These are phyloP conservation scores for Karstenula rhodostoma DNA, from an alignment of 2,329 filamentous ascomycete genomes.

Conservation along the genomic window DNA sequence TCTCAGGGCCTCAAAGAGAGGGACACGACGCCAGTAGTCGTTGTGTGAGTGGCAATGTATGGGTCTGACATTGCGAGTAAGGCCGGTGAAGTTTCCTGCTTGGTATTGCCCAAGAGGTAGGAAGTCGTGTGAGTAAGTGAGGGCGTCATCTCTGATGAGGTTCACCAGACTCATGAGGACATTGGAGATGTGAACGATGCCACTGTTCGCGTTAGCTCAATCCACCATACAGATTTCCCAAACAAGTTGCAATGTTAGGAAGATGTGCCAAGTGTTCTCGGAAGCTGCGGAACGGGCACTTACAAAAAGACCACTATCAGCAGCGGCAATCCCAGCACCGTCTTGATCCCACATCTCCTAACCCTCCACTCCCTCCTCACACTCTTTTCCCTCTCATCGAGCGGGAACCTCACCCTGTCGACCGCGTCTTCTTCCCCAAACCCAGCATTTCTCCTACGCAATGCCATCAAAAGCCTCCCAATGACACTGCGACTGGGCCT, in stretches of 20 bases:
- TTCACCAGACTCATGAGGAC: slow-evolving; percentile 48
- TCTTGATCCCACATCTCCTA: slow-evolving; percentile 29
- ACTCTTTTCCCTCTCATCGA: slow-evolving; percentile 30
- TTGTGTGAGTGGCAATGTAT: slow-evolving; percentile 66
- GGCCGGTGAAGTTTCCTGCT: slow-evolving; percentile 49
- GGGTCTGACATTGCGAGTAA: slow-evolving; percentile 59
- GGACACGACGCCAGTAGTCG: slow-evolving; percentile 65
- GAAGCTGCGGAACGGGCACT: slow-evolving; percentile 28
- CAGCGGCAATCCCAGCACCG: slow-evolving; percentile 29
- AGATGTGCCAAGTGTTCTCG: slow-evolving; percentile 6
- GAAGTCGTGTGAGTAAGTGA: slow-evolving; percentile 51
- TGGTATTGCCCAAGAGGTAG: slow-evolving; percentile 47
- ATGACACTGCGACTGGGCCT: slow-evolving; percentile 28
- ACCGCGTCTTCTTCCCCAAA: slow-evolving; percentile 21
- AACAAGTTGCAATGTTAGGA: neutral
- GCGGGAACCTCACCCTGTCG: slow-evolving; percentile 22
- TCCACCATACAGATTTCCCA: neutral
- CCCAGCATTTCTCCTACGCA: slow-evolving; percentile 34
- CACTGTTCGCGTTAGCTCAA: slow-evolving; percentile 37
- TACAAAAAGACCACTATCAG: slow-evolving; percentile 44
- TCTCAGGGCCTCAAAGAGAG: slow-evolving; percentile 63
- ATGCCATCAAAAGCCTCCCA: slow-evolving; percentile 40
- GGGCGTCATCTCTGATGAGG: slow-evolving; percentile 48
- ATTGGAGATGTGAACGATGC: slow-evolving; percentile 53
- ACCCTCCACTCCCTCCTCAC: slow-evolving; percentile 25